These are phyloP conservation scores for Fusarium musae DNA, from an alignment of 2,329 filamentous ascomycete genomes.

Conservation along the genomic window DNA sequence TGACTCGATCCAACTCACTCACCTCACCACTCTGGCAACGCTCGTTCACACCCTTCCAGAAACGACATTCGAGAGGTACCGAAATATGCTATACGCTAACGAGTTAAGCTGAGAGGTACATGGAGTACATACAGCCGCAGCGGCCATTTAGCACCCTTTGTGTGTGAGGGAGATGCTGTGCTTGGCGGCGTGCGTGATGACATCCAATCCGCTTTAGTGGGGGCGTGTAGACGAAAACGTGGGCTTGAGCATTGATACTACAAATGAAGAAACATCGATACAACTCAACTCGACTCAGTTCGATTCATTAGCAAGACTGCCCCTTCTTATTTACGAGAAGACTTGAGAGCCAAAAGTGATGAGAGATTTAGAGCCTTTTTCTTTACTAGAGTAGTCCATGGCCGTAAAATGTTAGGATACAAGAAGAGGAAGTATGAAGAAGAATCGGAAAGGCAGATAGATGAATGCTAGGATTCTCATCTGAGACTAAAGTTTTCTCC, in stretches of 20 bases:
- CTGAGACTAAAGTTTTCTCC: not conserved
- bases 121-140: conserved; percentile 46
- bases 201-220: not conserved
- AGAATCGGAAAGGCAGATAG: not conserved
- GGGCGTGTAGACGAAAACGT: conserved; percentile 17
- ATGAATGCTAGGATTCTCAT: not conserved
- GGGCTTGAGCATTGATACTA: not conserved
- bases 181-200: conserved; percentile 1
- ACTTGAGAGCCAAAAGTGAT: not conserved
- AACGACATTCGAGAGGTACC: conserved; percentile 1
- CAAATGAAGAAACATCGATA: not conserved
- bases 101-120: conserved; percentile 32
- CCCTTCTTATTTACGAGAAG: not conserved
- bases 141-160: conserved; percentile 11
- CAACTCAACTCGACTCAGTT: not conserved
- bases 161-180: conserved; percentile 19
- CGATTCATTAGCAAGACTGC: not conserved
- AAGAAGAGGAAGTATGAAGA: not conserved
- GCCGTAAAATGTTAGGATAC: not conserved
- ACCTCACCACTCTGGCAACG: not conserved
- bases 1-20: conserved; percentile 7
- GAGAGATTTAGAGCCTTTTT: not conserved
- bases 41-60: not conserved
- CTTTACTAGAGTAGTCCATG: not conserved
- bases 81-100: not conserved